Evolutionary conservation across 768 basidiomycete species (phyloP).

Genomic region (Boletus vermiculosoides): DNA sequence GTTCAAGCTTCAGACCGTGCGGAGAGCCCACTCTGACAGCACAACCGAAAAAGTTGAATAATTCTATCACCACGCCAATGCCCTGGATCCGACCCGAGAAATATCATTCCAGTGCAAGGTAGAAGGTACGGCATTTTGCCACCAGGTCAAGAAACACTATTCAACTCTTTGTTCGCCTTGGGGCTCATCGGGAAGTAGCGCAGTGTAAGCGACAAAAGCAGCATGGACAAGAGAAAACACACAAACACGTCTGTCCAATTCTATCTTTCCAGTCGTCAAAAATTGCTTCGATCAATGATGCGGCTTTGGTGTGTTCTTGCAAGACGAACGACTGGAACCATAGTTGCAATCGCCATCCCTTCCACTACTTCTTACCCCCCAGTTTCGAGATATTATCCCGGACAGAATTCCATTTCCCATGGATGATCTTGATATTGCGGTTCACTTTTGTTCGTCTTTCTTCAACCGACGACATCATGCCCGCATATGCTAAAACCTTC

Average conservation of each 20-base stretch:
- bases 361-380: constrained; percentile 14
- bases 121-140: not conserved
- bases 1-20: not conserved
- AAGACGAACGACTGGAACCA: not conserved
- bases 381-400: constrained; percentile 23
- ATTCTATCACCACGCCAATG: not conserved
- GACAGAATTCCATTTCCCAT: constrained; percentile 18
- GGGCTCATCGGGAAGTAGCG: not conserved
- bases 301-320: not conserved
- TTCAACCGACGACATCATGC: constrained; percentile 22
- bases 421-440: constrained; percentile 18
- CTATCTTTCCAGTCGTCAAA: not conserved
- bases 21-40: not conserved
- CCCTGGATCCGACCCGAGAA: not conserved
- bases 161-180: not conserved
- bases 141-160: not conserved
- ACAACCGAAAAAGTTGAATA: not conserved
- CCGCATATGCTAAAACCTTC: constrained; percentile 19
- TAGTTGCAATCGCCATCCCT: not conserved
- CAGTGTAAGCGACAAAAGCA: not conserved
- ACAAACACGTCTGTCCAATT: not conserved
- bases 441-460: constrained; percentile 21
- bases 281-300: not conserved
- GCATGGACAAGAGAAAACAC: not conserved
- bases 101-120: not conserved